Percentiles rank a stretch among this genome's conserved stretches.
These are phyloP conservation scores for Drechslerella dactyloides DNA, from an alignment of 2,329 filamentous ascomycete species.

Conservation along the genomic window DNA sequence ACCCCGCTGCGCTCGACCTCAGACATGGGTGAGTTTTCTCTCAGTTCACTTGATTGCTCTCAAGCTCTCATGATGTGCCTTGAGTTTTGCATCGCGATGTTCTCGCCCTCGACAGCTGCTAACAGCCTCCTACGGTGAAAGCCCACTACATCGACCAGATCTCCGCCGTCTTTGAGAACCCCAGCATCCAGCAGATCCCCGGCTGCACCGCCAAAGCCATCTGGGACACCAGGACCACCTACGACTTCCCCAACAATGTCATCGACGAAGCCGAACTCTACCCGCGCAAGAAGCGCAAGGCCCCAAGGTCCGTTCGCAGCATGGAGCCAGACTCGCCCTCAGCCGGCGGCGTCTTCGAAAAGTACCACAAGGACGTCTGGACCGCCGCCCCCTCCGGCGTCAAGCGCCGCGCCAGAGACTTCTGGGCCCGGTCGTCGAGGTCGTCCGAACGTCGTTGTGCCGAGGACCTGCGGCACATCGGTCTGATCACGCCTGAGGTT, in stretches of 20 bases:
- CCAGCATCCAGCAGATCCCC: slow-evolving; percentile 44
- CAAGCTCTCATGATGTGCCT: neutral
- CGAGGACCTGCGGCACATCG: slow-evolving; percentile 38
- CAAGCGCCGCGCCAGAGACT: slow-evolving; percentile 9
- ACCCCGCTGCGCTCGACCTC: slow-evolving; percentile 19
- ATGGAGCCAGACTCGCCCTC: slow-evolving; percentile 45
- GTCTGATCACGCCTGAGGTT: slow-evolving; percentile 30
- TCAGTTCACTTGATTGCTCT: neutral
- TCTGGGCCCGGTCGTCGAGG: slow-evolving; percentile 20
- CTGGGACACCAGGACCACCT: slow-evolving; percentile 48
- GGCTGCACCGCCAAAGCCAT: slow-evolving; percentile 40
- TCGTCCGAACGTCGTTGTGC: slow-evolving; percentile 19
- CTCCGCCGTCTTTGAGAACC: slow-evolving; percentile 46
- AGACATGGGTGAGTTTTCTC: slow-evolving; percentile 40
- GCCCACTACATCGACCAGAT: slow-evolving; percentile 45
- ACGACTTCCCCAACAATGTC: slow-evolving; percentile 47
- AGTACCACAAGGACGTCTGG: slow-evolving; percentile 47
- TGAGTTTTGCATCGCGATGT: no score
- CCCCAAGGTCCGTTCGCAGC: slow-evolving; percentile 29
- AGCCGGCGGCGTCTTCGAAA: slow-evolving; percentile 35
- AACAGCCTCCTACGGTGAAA: no score
- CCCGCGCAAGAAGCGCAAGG: slow-evolving; percentile 44
- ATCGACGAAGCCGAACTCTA: slow-evolving; percentile 45
- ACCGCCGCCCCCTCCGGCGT: slow-evolving; percentile 35
- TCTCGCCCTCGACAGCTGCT: no score